Conservation (phyloP, 371 early-diverging fungal genomes). For the Mortierella sp. region DNA sequence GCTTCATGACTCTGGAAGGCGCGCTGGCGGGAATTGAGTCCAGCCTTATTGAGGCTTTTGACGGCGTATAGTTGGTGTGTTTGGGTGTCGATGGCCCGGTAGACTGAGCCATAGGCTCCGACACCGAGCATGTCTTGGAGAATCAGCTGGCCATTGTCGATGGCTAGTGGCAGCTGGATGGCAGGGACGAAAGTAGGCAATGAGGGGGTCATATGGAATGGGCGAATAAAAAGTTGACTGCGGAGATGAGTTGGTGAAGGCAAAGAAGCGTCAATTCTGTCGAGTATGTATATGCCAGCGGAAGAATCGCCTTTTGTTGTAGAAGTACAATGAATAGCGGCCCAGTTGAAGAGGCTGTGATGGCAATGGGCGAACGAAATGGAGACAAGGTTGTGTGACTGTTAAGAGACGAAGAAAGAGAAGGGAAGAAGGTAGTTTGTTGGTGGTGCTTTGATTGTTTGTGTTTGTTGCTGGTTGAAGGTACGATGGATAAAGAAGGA, state of each 20-base stretch:
- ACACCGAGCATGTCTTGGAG: slow-evolving; percentile 69
- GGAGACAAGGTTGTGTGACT: background rate
- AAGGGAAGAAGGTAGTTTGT: background rate
- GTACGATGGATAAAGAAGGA: background rate
- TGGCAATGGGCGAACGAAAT: background rate
- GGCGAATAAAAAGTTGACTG: background rate
- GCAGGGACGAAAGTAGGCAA: slow-evolving; percentile 6
- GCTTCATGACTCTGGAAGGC: slow-evolving; percentile 81
- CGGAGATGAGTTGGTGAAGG: background rate
- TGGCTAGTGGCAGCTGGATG: slow-evolving; percentile 18
- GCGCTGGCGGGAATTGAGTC: slow-evolving; percentile 70
- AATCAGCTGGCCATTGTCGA: slow-evolving; percentile 32
- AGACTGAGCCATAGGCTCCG: slow-evolving; percentile 83
- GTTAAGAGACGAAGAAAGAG: background rate
- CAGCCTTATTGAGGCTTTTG: slow-evolving; percentile 76
- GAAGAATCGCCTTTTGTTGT: background rate
- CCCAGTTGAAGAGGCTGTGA: background rate
- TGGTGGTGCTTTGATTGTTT: background rate
- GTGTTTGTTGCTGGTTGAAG: background rate
- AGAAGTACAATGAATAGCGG: background rate
- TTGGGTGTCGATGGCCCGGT: slow-evolving; percentile 62
- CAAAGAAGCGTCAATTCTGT: background rate
- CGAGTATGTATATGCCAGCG: slow-evolving; percentile 9
- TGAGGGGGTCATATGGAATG: slow-evolving; percentile 37
- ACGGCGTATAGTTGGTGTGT: slow-evolving; percentile 69